These are phyloP conservation scores for Arachnomyces sp. DNA, from an alignment of 2,329 filamentous ascomycete genomes.

Conservation along the genomic window DNA sequence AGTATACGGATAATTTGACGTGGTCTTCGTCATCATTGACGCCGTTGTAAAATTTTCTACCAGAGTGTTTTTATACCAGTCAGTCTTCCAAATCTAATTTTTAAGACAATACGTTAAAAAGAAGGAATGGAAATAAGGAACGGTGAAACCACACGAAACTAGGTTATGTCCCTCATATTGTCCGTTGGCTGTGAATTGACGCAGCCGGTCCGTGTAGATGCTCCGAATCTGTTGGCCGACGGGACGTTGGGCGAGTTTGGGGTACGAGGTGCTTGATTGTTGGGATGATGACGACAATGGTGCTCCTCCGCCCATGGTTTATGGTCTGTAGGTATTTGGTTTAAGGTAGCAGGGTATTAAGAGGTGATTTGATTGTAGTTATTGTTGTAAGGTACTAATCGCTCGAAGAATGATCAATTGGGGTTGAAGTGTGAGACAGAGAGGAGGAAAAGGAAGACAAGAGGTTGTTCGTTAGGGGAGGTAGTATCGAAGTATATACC, in stretches of 20 bases:
- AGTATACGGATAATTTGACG: conserved; percentile 80
- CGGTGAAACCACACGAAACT: conserved; percentile 49
- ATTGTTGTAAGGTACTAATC: no score
- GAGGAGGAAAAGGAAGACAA: no score
- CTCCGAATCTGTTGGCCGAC: conserved; percentile 73
- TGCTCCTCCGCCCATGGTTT: conserved; percentile 32
- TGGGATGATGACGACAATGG: conserved; percentile 10
- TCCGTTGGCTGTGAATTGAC: conserved; percentile 69
- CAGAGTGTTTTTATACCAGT: no score
- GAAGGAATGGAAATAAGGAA: conserved; percentile 4
- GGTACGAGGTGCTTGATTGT: conserved; percentile 37
- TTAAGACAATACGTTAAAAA: neutral
- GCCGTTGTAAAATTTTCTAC: conserved; percentile 65
- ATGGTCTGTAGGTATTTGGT: neutral
- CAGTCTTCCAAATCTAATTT: no score
- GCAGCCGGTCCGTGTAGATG: conserved; percentile 78
- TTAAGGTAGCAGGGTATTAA: neutral
- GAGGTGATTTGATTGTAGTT: no score
- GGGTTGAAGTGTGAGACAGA: no score
- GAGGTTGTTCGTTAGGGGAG: no score
- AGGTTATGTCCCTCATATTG: conserved; percentile 73
- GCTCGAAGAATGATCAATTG: no score
- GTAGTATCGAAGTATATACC: no score
- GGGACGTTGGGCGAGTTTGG: conserved; percentile 44
- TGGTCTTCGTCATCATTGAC: conserved; percentile 61